A percentile compares a stretch with the other conserved stretches of the same genome.
Conservation (phyloP, 1,284 basidiomycete genomes). For the Leccinum fallax region DNA sequence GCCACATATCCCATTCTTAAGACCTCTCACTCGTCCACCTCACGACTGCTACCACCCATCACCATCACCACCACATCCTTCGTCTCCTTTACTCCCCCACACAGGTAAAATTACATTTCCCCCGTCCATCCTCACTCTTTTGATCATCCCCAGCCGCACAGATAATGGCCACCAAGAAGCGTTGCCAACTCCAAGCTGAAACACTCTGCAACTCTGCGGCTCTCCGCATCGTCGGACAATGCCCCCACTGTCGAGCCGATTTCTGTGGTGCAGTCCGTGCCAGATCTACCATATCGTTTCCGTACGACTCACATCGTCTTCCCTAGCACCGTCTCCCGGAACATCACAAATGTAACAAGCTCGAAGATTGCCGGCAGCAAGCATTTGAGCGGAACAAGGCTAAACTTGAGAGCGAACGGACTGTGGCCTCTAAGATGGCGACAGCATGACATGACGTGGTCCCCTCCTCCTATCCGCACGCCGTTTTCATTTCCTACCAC, state of each 20-base stretch:
- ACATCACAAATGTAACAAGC: conserved; percentile 75
- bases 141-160: conserved; percentile 6
- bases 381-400: conserved; percentile 85
- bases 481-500: neutral
- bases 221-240: conserved; percentile 80
- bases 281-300: conserved; percentile 2
- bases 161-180: conserved; percentile 78
- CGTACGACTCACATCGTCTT: conserved; percentile 19
- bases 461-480: conserved; percentile 6
- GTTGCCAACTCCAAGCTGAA: conserved; percentile 73
- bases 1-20: conserved; percentile 29
- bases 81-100: neutral
- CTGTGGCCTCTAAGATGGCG: conserved; percentile 83
- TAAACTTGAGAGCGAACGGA: conserved; percentile 83
- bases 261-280: conserved; percentile 77
- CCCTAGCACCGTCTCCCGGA: conserved; percentile 80
- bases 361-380: conserved; percentile 80
- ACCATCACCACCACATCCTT: neutral
- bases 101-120: neutral
- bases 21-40: conserved; percentile 7
- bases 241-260: conserved; percentile 72
- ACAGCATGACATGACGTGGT: conserved; percentile 52
- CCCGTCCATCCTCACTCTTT: neutral
- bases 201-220: conserved; percentile 76
- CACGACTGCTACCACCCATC: neutral